Conservation (phyloP, 352 stramenopile genomes). For the Phytophthora nicotianae region DNA sequence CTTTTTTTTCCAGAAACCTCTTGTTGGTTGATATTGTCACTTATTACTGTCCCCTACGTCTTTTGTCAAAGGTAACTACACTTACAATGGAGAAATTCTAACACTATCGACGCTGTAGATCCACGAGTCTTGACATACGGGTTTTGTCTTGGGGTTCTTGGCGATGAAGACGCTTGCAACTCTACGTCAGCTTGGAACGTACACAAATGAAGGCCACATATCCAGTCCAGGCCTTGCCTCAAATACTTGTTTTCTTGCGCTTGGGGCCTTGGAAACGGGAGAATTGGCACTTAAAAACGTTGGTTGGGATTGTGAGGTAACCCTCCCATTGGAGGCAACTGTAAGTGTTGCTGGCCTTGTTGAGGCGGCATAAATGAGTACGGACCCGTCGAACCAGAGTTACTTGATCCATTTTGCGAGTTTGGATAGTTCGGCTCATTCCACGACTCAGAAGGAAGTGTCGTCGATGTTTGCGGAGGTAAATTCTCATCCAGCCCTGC, state of each 20-base stretch:
- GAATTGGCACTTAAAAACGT: slow-evolving; percentile 29
- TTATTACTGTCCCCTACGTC: slow-evolving; percentile 28
- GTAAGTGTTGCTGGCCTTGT: slow-evolving; percentile 36
- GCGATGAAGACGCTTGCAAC: slow-evolving; percentile 32
- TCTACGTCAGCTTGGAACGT: slow-evolving; percentile 31
- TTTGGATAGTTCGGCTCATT: slow-evolving; percentile 24
- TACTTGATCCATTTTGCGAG: slow-evolving; percentile 17
- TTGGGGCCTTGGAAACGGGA: neutral
- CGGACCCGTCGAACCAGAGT: slow-evolving; percentile 11
- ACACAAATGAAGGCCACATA: slow-evolving; percentile 11
- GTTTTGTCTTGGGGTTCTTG: slow-evolving; percentile 31
- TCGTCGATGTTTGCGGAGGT: slow-evolving; percentile 34
- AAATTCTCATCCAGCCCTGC: slow-evolving; percentile 57
- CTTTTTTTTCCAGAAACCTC: slow-evolving; percentile 22
- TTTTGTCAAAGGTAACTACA: slow-evolving; percentile 27
- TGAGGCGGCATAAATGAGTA: slow-evolving; percentile 37
- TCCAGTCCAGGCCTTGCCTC: slow-evolving; percentile 5
- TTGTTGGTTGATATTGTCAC: slow-evolving; percentile 25
- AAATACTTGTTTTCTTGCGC: slow-evolving; percentile 1
- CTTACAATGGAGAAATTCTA: slow-evolving; percentile 34
- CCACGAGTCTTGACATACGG: slow-evolving; percentile 17
- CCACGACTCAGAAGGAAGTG: slow-evolving; percentile 32
- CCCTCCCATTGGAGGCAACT: slow-evolving; percentile 38
- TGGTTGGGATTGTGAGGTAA: slow-evolving; percentile 31
- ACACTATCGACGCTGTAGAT: slow-evolving; percentile 19